Base-by-base conservation (phyloP, 116 monocot species). In the Trichopus zeylanicus region DNA sequence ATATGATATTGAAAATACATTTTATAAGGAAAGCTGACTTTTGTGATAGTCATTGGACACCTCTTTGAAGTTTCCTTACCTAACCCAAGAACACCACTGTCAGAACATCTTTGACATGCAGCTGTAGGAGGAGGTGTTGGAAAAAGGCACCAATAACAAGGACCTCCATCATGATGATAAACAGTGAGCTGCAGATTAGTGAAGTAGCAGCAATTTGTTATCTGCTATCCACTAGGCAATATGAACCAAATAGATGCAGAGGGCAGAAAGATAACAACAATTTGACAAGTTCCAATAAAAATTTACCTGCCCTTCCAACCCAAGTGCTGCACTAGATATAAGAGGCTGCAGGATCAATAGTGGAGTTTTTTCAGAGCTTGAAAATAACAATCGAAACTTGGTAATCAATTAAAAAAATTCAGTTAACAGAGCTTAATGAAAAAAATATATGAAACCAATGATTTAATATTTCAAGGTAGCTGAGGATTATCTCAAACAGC, bases 11-110 rank as follows among this genome's bases (percentile, higher is more conserved):
- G 3, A 42, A 42, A 1, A 42, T 12, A 42, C n/a, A n/a, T 13
- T 9, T n/a, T n/a, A n/a, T n/a, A 42, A 13, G 12, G 3, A 4
- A 42, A 42, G 12, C n/a, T n/a, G n/a, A 42, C 3, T 13, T 42
- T 53, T 10, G 11, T 52, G 2, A 32, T 12, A 29, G 16, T 15
- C 27, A 31, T 23, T 11, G 42, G 13, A 35, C 23, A 25, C 20
- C 7, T 24, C 51, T 51, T 7, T n/a, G 11, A 56, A 23, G 60
- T 29, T 31, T 5, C 75, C 91, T 46, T 78, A 91, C 97, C 97
- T 53, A 98, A 87, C 56, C 97, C 97, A 82, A 98, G 97, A 65
- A 98, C 97, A 53, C 97, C 97, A 74, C 87, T 91, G 26, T 98
- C 97, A 57, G 91, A 98, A 66, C 97, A 98, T 78, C 97, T 87